These are phyloP conservation scores for Whalleya microplaca DNA, from an alignment of 2,329 filamentous ascomycete genomes.

Conservation along the genomic window DNA sequence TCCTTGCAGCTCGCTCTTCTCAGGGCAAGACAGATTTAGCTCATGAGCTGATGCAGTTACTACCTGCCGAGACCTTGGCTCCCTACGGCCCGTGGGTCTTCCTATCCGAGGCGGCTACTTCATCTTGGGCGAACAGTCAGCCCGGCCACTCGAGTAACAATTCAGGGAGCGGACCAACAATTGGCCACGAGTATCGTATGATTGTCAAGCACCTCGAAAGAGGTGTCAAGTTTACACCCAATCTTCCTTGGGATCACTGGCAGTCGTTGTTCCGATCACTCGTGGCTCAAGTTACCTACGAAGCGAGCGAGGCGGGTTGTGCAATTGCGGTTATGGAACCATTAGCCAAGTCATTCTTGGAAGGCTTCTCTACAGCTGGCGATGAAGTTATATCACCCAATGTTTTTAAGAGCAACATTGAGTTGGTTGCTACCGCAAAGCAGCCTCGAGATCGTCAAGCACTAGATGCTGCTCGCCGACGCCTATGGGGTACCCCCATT, in stretches of 20 bases:
- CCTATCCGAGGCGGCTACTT: slow-evolving; percentile 50
- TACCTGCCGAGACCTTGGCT: slow-evolving; percentile 49
- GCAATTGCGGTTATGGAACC: slow-evolving; percentile 72
- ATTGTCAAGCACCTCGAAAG: slow-evolving; percentile 68
- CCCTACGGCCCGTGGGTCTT: slow-evolving; percentile 57
- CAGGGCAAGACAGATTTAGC: slow-evolving; percentile 51
- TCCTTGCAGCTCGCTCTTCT: slow-evolving; percentile 54
- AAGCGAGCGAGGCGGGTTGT: slow-evolving; percentile 70
- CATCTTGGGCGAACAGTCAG: slow-evolving; percentile 47
- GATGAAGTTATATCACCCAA: slow-evolving; percentile 28
- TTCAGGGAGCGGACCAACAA: slow-evolving; percentile 48
- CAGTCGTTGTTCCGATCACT: slow-evolving; percentile 60
- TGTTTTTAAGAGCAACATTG: slow-evolving; percentile 42
- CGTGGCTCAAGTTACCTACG: slow-evolving; percentile 58
- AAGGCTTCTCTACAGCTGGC: slow-evolving; percentile 35
- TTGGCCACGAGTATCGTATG: slow-evolving; percentile 72
- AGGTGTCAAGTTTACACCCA: slow-evolving; percentile 56
- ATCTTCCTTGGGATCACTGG: slow-evolving; percentile 53
- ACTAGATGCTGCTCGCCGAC: slow-evolving; percentile 66
- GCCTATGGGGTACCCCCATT: slow-evolving; percentile 65
- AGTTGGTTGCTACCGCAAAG: slow-evolving; percentile 51
- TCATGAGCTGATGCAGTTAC: slow-evolving; percentile 54
- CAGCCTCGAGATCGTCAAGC: slow-evolving; percentile 64
- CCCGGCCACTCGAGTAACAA: slow-evolving; percentile 43
- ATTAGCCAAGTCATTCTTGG: slow-evolving; percentile 60